Base-by-base conservation (phyloP, 2,329 filamentous ascomycete genomes). In the Monosporascus sp. region DNA sequence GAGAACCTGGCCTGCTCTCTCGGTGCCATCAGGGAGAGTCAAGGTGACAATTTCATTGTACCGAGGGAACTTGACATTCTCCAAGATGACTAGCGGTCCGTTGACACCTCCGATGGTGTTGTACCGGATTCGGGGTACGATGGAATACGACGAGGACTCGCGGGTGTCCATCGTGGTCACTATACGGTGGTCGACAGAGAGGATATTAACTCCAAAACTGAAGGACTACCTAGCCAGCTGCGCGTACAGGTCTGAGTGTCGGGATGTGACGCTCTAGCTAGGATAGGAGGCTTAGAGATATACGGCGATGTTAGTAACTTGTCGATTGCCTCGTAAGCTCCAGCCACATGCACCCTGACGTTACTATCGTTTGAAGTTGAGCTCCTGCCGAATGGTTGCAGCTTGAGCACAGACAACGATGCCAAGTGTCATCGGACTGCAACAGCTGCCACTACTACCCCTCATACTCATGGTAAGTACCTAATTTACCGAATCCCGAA, bases 31-130 rank as follows among this genome's bases (percentile, higher is more conserved):
- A 62, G 94, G 90, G 59, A 99, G 85, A 38, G 93, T 97, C 73
- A 99, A 77, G 58, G 88, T 91, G 62, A 99, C 94, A 72, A 99
- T 99, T 77, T 99, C 94, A 75, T 97, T 97, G 81, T 89, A 99
- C 71, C 86, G 82, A 59, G 94, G 94, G 73, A 91, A 95, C 87
- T 99, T 99, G 80, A 99, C 93, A 83, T 96, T 95, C 72, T 97
- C 94, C 63, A 99, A 83, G 69, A 99, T 93, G 70, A 99, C 94
- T 74, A 99, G 83, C 67, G 94, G 94, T 55, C 94, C 94, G 77
- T 99, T 99, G 75, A 99, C 87, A 79, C 93, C 93, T 69, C 91
- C 90, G 70, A 99, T 91, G 65, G 94, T 99, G 80, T 99, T 99
- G 85, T 99, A 99, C 68, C 88, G 86, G 75, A 97, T 74, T 66